Evolutionary conservation across 139 green algal genomes (phyloP), one percentile per base, ranked within the genome.

Genomic region (Closterium sp.): DNA sequence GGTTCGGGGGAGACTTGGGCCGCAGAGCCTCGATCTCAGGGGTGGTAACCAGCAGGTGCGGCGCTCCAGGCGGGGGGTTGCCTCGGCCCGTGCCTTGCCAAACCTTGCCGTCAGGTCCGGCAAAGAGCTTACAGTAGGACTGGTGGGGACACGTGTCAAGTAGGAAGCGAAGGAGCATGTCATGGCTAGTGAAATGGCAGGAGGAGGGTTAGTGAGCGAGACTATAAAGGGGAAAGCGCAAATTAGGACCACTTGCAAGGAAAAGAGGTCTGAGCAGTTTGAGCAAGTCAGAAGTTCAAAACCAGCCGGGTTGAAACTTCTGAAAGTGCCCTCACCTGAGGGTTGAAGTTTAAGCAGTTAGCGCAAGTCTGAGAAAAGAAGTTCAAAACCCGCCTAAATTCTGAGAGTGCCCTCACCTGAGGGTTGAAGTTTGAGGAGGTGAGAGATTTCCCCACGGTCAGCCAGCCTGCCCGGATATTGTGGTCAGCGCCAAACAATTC

Each of bases 401-500:
- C 64, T 83, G 12, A 83, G 19, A 19, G 87, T 81, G n/a, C n/a
- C n/a, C n/a, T 5, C 83, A 96, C 95, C 91, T 96, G 88, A 0
- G 92, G 85, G 28, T 95, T 96, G 93, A 98, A 97, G 84, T 97
- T 98, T 69, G 95, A 97, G 30, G 94, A 94, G 25, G 92, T 95
- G 30, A 98, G 95, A 34, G n/a, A 86, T 10, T 91, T 94, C 85
- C 96, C 96, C 32, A 98, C 94, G 0, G 97, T 98, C 1, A 98
- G 94, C 97, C 97, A 98, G 66, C 97, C 97, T 9, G 94, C 84
- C 2, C 97, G 96, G 86, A 98, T 96, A 93, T 98, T 98, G 93
- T 97, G 96, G 89, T 98, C 97, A 92, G 97, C 96, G 4, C 97
- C 97, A 95, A 98, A 98, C 90, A 98, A 94, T 95, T 98, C 97